Base-by-base conservation (phyloP, 768 basidiomycete genomes). In the Naganishia vishniacii region DNA sequence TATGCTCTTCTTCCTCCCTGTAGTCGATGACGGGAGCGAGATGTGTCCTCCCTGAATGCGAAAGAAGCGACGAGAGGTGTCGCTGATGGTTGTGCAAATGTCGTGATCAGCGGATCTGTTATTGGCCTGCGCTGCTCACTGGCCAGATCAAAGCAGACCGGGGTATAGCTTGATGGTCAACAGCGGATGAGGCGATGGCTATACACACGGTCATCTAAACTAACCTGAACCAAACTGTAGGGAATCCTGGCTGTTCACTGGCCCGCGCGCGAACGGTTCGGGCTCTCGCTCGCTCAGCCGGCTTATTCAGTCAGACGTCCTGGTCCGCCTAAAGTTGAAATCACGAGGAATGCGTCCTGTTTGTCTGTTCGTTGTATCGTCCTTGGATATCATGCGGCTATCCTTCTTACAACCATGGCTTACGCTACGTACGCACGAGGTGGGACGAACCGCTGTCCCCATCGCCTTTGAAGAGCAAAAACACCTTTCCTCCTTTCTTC, bases 141-240 rank as follows among this genome's bases (percentile, higher is more conserved):
- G 28, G 25, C 48, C 48, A 48, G 48, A 48, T 29, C 48, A 48
- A 29, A 48, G 25, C 48, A 48, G 20, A 46, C 45, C 26, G 26
- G 25, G 48, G 48, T 48, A 48, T 48, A 48, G 26, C 48, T 29
- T 4, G 48, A 29, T 18, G 18, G n/a, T 48, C 26, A 26, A 48
- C 48, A 15, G 29, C 20, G 48, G 15, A 48, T 29, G 29, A 29
- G 5, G 11, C 25, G 26, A 48, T 16, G 26, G 15, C 48, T 12
- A 29, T 28, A 48, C 47, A 45, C 26, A 48, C 13, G 47, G 20
- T 25, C 18, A 25, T 18, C 8, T n/a, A n/a, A n/a, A 6, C 6
- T 18, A 6, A 25, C n/a, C 45, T 18, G n/a, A 7, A 46, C 7
- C 8, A 6, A 7, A 6, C 7, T 46, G 6, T 8, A n/a, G 6